These are phyloP conservation scores for Blastomyces emzantsi DNA, from an alignment of 2,329 filamentous ascomycete species.

Conservation along the genomic window DNA sequence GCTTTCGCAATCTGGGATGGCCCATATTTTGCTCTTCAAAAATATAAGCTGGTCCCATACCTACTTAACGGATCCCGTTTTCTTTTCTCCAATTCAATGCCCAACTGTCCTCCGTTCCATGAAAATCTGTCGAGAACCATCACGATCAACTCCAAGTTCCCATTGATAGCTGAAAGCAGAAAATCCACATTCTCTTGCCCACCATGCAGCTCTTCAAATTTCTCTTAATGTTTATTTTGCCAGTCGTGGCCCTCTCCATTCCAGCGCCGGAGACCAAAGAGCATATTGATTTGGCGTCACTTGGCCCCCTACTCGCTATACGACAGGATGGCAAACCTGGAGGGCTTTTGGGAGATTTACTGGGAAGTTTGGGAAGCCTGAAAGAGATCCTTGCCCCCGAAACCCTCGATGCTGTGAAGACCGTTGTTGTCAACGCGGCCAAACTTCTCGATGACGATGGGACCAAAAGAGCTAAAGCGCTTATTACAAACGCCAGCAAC, in stretches of 20 bases:
- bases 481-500: conserved; percentile 8
- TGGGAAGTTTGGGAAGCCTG: not conserved
- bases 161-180: not conserved
- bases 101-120: not conserved
- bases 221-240: conserved; percentile 1
- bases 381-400: conserved; percentile 9
- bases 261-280: not conserved
- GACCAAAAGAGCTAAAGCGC: conserved; percentile 9
- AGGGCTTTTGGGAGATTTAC: conserved; percentile 1
- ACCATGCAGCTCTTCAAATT: conserved; percentile 5
- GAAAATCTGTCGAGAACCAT: not conserved
- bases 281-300: not conserved
- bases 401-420: conserved; percentile 9
- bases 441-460: conserved; percentile 11
- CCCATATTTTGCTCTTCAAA: not conserved
- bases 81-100: not conserved
- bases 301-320: not conserved
- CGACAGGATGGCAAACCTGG: not conserved
- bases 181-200: not conserved
- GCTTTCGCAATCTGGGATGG: too few relatives aligned
- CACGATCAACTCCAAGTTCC: not conserved
- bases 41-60: not conserved
- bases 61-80: not conserved
- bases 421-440: conserved; percentile 5
- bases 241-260: not conserved